phyloP scores from a whole-genome alignment of 2,329 filamentous ascomycete genomes.

The Neopestalotiopsis clavispora region DNA sequence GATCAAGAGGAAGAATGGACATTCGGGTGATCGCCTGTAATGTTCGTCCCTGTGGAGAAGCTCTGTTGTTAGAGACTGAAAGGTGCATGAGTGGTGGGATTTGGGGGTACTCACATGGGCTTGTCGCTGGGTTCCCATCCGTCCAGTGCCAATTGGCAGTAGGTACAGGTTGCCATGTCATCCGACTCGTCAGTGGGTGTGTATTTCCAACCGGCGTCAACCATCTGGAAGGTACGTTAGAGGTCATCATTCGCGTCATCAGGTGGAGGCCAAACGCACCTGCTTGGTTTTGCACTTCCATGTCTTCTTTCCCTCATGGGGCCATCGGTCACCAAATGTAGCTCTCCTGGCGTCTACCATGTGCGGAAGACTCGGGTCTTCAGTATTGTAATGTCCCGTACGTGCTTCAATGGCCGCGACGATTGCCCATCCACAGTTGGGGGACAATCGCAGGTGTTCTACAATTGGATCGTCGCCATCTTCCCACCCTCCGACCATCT shows the following conservation, averaged over 20 bases:
- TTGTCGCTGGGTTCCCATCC: slow-evolving; percentile 95
- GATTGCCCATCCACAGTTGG: slow-evolving; percentile 86
- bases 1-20: slow-evolving; percentile 79
- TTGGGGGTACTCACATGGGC: slow-evolving; percentile 67
- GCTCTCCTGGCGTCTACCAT: slow-evolving; percentile 50
- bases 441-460: slow-evolving; percentile 85
- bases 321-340: slow-evolving; percentile 87
- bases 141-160: slow-evolving; percentile 88
- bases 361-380: slow-evolving; percentile 74
- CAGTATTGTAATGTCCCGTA: slow-evolving; percentile 65
- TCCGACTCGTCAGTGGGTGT: slow-evolving; percentile 82
- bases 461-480: slow-evolving; percentile 79
- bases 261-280: slow-evolving; percentile 50
- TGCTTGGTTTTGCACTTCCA: slow-evolving; percentile 92
- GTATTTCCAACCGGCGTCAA: slow-evolving; percentile 92
- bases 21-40: slow-evolving; percentile 76
- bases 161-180: slow-evolving; percentile 89
- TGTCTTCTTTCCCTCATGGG: slow-evolving; percentile 83
- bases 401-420: slow-evolving; percentile 67
- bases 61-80: slow-evolving; percentile 17
- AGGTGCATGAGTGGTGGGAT: neutral
- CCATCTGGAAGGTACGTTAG: slow-evolving; percentile 63
- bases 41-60: slow-evolving; percentile 74
- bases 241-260: neutral
- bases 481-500: slow-evolving; percentile 91